These are phyloP conservation scores for Botryotinia narcissicola DNA, from an alignment of 2,329 filamentous ascomycete species.

Conservation along the genomic window DNA sequence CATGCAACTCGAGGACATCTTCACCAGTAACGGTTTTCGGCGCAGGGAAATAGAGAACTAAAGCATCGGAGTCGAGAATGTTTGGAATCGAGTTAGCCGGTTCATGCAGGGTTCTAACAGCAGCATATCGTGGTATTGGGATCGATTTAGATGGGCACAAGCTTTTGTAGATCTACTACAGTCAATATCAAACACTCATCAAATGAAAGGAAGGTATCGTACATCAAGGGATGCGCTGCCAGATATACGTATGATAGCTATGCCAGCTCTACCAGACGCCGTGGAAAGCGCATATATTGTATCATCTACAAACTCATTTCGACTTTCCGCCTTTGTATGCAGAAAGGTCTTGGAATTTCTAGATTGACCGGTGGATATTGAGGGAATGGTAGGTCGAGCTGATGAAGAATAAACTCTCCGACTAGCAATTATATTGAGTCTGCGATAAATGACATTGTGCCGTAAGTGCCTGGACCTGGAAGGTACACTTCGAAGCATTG, in stretches of 20 bases:
- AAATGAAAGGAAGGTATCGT: constrained; percentile 31
- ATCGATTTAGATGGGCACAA: constrained; percentile 55
- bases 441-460: background rate
- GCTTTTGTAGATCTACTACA: constrained; percentile 57
- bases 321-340: background rate
- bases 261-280: constrained; percentile 79
- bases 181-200: constrained; percentile 20
- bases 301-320: constrained; percentile 16
- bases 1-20: constrained; percentile 85
- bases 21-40: constrained; percentile 88
- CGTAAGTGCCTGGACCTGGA: background rate
- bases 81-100: constrained; percentile 43
- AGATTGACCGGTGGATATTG: background rate
- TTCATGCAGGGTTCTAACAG: constrained; percentile 71
- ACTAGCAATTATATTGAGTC: background rate
- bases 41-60: constrained; percentile 69
- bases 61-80: constrained; percentile 66
- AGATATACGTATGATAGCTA: constrained; percentile 86
- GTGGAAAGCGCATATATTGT: constrained; percentile 95
- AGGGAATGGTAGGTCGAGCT: background rate
- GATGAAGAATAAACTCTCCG: background rate
- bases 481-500: constrained; percentile 21
- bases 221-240: constrained; percentile 72
- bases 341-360: background rate
- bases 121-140: constrained; percentile 62